Evolutionary conservation across 495 filamentous ascomycete species (phyloP), one percentile per base, ranked within the genome.

Genomic region (Daldinia concentrica): DNA sequence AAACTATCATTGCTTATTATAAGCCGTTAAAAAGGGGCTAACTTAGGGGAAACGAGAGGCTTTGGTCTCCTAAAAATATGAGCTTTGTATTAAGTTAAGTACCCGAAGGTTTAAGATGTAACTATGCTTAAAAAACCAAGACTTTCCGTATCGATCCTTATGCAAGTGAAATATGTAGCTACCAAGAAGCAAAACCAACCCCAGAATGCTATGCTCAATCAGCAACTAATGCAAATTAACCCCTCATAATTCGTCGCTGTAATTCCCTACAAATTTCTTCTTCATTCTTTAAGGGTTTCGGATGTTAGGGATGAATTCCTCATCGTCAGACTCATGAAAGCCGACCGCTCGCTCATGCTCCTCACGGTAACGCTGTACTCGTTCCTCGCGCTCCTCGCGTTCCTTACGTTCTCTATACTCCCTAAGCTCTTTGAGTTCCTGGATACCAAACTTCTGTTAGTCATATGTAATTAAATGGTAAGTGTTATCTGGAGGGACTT

Each of bases 291-390:
- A 34, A n/a, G 54, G 43, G 17, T 43, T 22, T 17, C 27, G 17
- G 17, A 61, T 68, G 12, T 67, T 60, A 1, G 57, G 57, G 48
- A 66, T 58, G 48, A 67, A 57, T 1, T 37, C 37, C 4, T 67
- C 51, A 17, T 67, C 68, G 37, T 71, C 58, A 3, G 27, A 61
- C 3, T 61, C 57, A 24, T 39, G 12, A 29, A 62, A 59, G 4
- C 58, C 41, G 12, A 19, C 1, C 14, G 56, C 56, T 27, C 51
- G 48, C 15, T 51, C 66, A 50, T 54, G 19, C 15, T 55, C 22
- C 56, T 70, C 50, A 4, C 32, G 55, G 14, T 30, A 19, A 6
- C 14, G 41, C 3, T 11, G 30, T 0, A 59, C 17, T 6, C 32
- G 32, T 5, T 41, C 61, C 12, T 56, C 17, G 5, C 14, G 54